Percentiles rank a stretch among this genome's conserved stretches.
These are phyloP conservation scores for Begonia loranthoides DNA, from an alignment of 306 rosid genomes.

Conservation along the genomic window DNA sequence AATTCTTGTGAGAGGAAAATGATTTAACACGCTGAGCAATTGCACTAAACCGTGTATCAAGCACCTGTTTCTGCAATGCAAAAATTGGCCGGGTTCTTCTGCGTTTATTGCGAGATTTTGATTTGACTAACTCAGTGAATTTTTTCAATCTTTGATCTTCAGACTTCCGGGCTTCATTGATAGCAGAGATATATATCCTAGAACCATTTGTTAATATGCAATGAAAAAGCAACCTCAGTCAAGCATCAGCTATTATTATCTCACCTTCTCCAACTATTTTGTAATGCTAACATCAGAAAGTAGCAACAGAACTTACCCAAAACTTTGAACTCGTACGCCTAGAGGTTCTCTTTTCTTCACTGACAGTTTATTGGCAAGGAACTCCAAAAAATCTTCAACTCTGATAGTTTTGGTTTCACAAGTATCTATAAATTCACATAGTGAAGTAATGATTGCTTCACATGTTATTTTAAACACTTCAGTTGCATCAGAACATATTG, in stretches of 20 bases:
- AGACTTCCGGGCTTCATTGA: slow-evolving; percentile 33
- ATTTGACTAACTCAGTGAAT: slow-evolving; percentile 12
- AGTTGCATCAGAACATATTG: slow-evolving; percentile 25
- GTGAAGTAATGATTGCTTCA: slow-evolving; percentile 35
- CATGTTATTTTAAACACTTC: slow-evolving; percentile 49
- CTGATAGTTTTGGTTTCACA: slow-evolving; percentile 17
- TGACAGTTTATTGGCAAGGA: slow-evolving; percentile 39
- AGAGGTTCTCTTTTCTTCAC: slow-evolving; percentile 52
- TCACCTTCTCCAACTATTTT: not conserved
- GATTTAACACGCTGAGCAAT: slow-evolving; percentile 70
- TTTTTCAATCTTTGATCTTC: slow-evolving; percentile 24
- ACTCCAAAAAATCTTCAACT: slow-evolving; percentile 56
- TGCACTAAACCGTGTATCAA: slow-evolving; percentile 51
- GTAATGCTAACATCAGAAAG: not conserved
- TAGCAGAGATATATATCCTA: slow-evolving; percentile 44
- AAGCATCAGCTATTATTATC: not conserved
- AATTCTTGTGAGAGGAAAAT: slow-evolving; percentile 44
- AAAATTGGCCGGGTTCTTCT: slow-evolving; percentile 21
- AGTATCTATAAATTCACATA: slow-evolving; percentile 22
- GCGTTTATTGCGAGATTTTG: slow-evolving; percentile 11
- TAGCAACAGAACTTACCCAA: slow-evolving; percentile 48
- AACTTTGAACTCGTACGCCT: slow-evolving; percentile 56
- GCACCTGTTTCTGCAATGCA: slow-evolving; percentile 30
- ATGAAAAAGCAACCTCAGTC: slow-evolving; percentile 5
- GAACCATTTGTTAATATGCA: slow-evolving; percentile 5